These are phyloP conservation scores for Collybia sordida DNA, from an alignment of 768 basidiomycete genomes.

Conservation along the genomic window DNA sequence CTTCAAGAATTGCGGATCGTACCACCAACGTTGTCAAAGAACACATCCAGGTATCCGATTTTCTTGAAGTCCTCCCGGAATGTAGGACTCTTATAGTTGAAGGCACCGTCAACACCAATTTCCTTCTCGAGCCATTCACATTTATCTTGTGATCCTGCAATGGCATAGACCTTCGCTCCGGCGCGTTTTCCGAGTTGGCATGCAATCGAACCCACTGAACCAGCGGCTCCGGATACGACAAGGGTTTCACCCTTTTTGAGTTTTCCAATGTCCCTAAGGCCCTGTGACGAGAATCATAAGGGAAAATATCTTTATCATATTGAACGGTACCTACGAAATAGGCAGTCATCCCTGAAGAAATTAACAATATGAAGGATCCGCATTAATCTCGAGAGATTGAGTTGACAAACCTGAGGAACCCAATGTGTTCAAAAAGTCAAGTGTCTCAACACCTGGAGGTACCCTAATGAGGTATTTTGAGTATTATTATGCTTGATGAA, in stretches of 20 bases:
- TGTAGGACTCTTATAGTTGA: constrained; percentile 83
- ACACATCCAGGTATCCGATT: constrained; percentile 80
- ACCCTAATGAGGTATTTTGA: constrained; percentile 32
- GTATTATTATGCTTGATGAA: background rate
- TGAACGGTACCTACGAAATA: constrained; percentile 64
- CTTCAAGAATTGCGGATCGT: constrained; percentile 9
- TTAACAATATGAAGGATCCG: background rate
- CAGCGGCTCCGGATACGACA: constrained; percentile 88
- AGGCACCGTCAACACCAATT: constrained; percentile 75
- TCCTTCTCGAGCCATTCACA: constrained; percentile 84
- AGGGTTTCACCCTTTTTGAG: constrained; percentile 84
- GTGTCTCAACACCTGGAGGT: constrained; percentile 54
- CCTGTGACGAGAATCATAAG: constrained; percentile 40
- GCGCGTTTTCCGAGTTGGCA: constrained; percentile 82
- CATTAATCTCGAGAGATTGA: background rate
- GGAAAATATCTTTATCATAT: background rate
- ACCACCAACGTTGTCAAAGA: constrained; percentile 81
- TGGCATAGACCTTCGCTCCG: constrained; percentile 83
- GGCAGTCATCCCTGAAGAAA: constrained; percentile 70
- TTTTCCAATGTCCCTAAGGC: constrained; percentile 76
- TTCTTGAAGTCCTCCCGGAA: constrained; percentile 75
- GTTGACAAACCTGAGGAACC: constrained; percentile 58
- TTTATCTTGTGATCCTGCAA: constrained; percentile 85
- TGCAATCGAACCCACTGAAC: constrained; percentile 80
- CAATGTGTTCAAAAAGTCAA: constrained; percentile 86